Evolutionary conservation across 441 rosid genomes (phyloP), one percentile per base, ranked within the genome.

Genomic region (Theobroma grandiflorum): DNA sequence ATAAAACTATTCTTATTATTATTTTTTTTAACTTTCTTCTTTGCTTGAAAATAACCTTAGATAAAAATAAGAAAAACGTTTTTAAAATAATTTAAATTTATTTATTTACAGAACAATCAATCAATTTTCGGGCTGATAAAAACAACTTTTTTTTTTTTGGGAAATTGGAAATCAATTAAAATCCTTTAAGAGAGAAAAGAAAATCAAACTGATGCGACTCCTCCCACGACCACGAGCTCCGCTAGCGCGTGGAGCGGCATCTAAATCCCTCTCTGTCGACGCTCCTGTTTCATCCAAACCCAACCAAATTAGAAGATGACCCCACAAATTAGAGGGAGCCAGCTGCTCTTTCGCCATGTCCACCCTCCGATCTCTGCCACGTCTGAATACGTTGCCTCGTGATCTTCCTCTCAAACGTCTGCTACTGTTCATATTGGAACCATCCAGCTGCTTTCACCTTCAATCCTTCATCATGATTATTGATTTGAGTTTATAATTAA

Each of bases 361-460:
- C 52, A 20, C 80, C 82, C 72, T 78, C 18, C 0, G 79, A 71
- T 76, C 18, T 47, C 0, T 68, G 52, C 78, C 76, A 71, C 65
- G 59, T 52, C 75, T 62, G 50, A 3, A 10, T 0, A 2, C 3
- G n/a, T 0, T 10, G 8, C 20, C 8, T 4, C 37, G 8, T 15
- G 42, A 3, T 55, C 38, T 37, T 71, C 12, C n/a, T 26, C 58
- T 31, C 61, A 75, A 47, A 49, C 77, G 38, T 79, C n/a, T 63
- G 75, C 0, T 31, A 66, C 55, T 15, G 53, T 82, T 43, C 67
- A 15, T n/a, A 3, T 26, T 38, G 78, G 15, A 62, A 12, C 66
- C 66, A 31, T 33, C 73, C 82, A 75, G 74, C 85, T 47, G 31
- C 75, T 11, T 76, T 62, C 67, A 65, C 6, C 47, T 59, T 31